Evolutionary conservation across 2,329 filamentous ascomycete species (phyloP), one percentile per base, ranked within the genome.

Genomic region (Fusarium fracticaudum): DNA sequence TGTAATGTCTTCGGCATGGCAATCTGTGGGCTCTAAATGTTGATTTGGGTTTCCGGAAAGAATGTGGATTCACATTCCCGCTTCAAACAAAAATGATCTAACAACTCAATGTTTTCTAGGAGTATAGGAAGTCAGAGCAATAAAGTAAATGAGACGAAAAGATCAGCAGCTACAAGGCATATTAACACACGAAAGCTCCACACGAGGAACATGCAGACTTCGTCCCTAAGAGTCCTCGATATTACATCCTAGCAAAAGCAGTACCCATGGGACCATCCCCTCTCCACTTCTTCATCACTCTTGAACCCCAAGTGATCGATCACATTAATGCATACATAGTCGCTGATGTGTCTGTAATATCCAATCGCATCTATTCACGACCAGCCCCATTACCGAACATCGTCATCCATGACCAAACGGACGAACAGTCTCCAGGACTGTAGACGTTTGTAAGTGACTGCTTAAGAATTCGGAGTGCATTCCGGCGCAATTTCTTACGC

Each of bases 1-100:
- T 72, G 45, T 8, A 57, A 53, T 37, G 40, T 47, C 47, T 72
- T 72, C 60, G 71, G 71, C 40, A 41, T 47, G 18, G 60, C 29
- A 61, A 40, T n/a, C 24, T 10, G 38, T 38, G 24, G 24, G 48
- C 53, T 50, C 50, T 60, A 20, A 20, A 41, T 24, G 31, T 44
- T 38, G 37, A 45, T 22, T 11, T 48, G 31, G 60, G 47, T n/a
- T 33, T 45, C 40, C 31, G 9, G 26, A 13, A 18, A 40, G 33
- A 44, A 45, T 35, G 31, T 22, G 40, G 24, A 57, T 33, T 35
- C 51, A 18, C 18, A 48, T 35, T 38, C 47, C 50, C 44, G 37
- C 54, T 33, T 55, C 38, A 33, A 22, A 18, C 26, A 37, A 57
- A 26, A 31, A 15, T 29, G 14, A 24, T 29, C 33, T 22, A 17